Evolutionary conservation across 768 basidiomycete species (phyloP).

Genomic region (Dendrothele bispora): DNA sequence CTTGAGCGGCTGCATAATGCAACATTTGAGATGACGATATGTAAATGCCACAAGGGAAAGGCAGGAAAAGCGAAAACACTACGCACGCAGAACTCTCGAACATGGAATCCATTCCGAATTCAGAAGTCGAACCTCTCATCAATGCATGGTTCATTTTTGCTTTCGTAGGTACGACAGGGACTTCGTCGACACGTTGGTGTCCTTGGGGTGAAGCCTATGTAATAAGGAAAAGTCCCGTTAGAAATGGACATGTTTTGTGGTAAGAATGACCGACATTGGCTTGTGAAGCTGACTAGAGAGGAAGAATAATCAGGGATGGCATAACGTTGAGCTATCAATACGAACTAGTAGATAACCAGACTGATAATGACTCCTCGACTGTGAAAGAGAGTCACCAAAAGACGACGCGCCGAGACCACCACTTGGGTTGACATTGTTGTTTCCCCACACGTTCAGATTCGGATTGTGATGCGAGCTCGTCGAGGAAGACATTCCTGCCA

Average conservation of each 20-base stretch:
- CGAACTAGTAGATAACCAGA: slow-evolving; percentile 83
- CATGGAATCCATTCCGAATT: slow-evolving; percentile 86
- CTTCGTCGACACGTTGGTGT: slow-evolving; percentile 65
- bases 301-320: slow-evolving; percentile 15
- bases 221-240: slow-evolving; percentile 1
- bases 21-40: slow-evolving; percentile 6
- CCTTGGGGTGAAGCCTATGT: slow-evolving; percentile 48
- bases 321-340: too few relatives aligned
- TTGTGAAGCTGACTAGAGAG: slow-evolving; percentile 55
- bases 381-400: slow-evolving; percentile 55
- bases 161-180: slow-evolving; percentile 75
- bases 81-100: slow-evolving; percentile 67
- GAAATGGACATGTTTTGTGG: slow-evolving; percentile 1
- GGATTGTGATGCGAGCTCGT: slow-evolving; percentile 48
- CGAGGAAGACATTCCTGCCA: slow-evolving; percentile 62
- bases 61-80: background rate
- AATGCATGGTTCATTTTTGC: slow-evolving; percentile 76
- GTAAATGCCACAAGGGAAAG: background rate
- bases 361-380: slow-evolving; percentile 77
- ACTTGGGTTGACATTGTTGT: slow-evolving; percentile 32
- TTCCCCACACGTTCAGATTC: slow-evolving; percentile 52
- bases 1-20: slow-evolving; percentile 43
- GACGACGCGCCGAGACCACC: slow-evolving; percentile 31
- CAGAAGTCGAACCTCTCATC: slow-evolving; percentile 60
- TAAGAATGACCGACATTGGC: slow-evolving; percentile 42